These are phyloP conservation scores for Pseudonectria foliicola DNA, from an alignment of 2,329 filamentous ascomycete genomes.

Conservation along the genomic window DNA sequence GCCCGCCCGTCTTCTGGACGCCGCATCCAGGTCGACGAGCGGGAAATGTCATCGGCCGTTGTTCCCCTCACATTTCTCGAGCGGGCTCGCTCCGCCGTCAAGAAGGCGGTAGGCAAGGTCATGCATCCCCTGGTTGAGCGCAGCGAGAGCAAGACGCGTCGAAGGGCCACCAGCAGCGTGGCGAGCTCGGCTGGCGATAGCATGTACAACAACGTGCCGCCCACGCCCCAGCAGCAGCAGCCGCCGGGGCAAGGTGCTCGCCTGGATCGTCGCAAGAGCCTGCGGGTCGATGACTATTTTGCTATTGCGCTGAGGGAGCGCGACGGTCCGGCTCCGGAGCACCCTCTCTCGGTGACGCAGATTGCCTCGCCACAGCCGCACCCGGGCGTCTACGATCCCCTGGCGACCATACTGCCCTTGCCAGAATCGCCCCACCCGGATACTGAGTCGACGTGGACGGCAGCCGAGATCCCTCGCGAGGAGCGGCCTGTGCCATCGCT, in stretches of 20 bases:
- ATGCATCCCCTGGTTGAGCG: constrained; percentile 55
- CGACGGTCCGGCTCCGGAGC: constrained; percentile 19
- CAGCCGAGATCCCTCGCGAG: constrained; percentile 14
- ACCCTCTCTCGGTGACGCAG: constrained; percentile 19
- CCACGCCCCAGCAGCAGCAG: constrained; percentile 38
- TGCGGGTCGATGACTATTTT: constrained; percentile 51
- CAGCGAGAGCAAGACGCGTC: constrained; percentile 46
- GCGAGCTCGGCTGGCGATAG: constrained; percentile 57
- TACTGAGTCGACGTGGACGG: constrained; percentile 20
- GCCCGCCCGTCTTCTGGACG: constrained; percentile 68
- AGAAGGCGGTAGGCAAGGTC: constrained; percentile 58
- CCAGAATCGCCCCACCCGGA: constrained; percentile 18
- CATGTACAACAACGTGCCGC: constrained; percentile 35
- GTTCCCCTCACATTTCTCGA: constrained; percentile 84
- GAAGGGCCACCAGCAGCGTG: constrained; percentile 53
- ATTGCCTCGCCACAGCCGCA: constrained; percentile 18
- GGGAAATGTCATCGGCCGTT: constrained; percentile 84
- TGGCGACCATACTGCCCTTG: constrained; percentile 32
- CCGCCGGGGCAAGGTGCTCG: constrained; percentile 21
- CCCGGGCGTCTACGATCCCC: constrained; percentile 30
- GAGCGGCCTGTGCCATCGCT: constrained; percentile 21
- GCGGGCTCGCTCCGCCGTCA: constrained; percentile 71
- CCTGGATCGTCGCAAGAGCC: constrained; percentile 45
- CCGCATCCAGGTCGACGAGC: constrained; percentile 86
- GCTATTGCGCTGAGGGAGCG: constrained; percentile 28